Conservation (phyloP, 768 basidiomycete genomes). For the Pholiota conissans region DNA sequence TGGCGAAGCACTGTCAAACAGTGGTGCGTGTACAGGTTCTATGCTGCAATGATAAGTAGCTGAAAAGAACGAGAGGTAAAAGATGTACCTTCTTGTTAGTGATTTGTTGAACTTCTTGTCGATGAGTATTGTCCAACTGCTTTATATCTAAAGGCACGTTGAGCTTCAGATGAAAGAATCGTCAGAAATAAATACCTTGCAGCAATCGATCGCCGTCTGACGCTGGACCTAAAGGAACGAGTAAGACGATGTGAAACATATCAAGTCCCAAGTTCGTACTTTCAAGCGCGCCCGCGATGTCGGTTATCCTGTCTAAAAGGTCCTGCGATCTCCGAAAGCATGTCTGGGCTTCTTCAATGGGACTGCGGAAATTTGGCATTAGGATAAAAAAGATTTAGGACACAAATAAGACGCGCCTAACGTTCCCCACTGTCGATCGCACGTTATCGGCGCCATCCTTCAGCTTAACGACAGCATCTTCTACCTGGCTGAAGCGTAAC, state of each 20-base stretch:
- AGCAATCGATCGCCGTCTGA: constrained; percentile 49
- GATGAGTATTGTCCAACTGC: constrained; percentile 59
- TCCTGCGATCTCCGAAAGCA: constrained; percentile 60
- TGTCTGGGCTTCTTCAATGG: constrained; percentile 59
- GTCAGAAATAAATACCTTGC: constrained; percentile 42
- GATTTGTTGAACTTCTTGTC: constrained; percentile 60
- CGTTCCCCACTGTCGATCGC: constrained; percentile 46
- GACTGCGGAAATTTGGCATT: constrained; percentile 31
- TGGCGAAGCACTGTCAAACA: constrained; percentile 66
- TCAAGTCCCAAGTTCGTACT: constrained; percentile 28
- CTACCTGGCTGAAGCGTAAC: constrained; percentile 51
- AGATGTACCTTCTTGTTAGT: constrained; percentile 51
- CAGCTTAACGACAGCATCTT: constrained; percentile 51
- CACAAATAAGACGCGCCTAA: too few relatives aligned
- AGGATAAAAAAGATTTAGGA: too few relatives aligned
- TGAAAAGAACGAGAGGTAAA: constrained; percentile 2
- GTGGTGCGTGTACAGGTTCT: constrained; percentile 76
- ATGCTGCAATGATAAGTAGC: constrained; percentile 24
- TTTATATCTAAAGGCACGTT: constrained; percentile 49
- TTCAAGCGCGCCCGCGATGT: constrained; percentile 51
- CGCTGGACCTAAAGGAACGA: constrained; percentile 35
- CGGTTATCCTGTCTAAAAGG: constrained; percentile 53
- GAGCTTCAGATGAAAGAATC: neutral
- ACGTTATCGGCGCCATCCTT: constrained; percentile 61
- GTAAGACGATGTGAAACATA: neutral